These are phyloP conservation scores for Otatea glauca DNA, from an alignment of 176 grass and related monocot genomes.

Conservation along the genomic window DNA sequence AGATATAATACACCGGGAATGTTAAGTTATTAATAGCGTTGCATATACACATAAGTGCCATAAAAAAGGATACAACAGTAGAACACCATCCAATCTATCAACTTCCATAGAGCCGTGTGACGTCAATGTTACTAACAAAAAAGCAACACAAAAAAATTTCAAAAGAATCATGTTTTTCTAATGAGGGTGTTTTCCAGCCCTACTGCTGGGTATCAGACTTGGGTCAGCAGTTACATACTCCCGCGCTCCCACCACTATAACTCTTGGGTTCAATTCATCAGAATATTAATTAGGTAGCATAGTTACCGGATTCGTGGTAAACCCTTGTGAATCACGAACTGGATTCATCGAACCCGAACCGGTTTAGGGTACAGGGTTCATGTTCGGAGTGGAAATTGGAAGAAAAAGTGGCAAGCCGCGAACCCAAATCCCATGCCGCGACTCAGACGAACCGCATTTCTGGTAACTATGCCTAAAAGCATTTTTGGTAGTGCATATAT, in stretches of 20 bases:
- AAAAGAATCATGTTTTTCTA: conserved; percentile 10
- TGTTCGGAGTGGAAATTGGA: too few relatives aligned
- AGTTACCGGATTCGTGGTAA: too few relatives aligned
- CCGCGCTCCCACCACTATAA: background rate
- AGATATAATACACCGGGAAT: background rate
- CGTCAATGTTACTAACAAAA: conserved; percentile 15
- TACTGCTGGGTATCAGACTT: background rate
- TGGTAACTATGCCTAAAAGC: too few relatives aligned
- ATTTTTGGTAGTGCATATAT: background rate
- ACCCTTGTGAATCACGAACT: too few relatives aligned
- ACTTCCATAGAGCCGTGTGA: conserved; percentile 8
- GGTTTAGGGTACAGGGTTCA: too few relatives aligned
- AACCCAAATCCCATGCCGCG: too few relatives aligned
- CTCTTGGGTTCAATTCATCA: conserved; percentile 4
- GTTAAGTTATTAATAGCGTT: conserved; percentile 28
- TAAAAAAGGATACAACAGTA: background rate
- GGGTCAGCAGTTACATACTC: background rate
- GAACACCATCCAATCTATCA: conserved; percentile 12
- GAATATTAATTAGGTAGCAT: conserved; percentile 10
- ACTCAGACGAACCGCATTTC: too few relatives aligned
- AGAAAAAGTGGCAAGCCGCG: too few relatives aligned
- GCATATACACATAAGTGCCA: background rate
- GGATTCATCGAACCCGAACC: too few relatives aligned
- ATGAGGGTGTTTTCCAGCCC: background rate
- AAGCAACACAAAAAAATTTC: background rate